Base-by-base conservation (phyloP, 805 yeast species). In the Metschnikowia baotianmanensis region DNA sequence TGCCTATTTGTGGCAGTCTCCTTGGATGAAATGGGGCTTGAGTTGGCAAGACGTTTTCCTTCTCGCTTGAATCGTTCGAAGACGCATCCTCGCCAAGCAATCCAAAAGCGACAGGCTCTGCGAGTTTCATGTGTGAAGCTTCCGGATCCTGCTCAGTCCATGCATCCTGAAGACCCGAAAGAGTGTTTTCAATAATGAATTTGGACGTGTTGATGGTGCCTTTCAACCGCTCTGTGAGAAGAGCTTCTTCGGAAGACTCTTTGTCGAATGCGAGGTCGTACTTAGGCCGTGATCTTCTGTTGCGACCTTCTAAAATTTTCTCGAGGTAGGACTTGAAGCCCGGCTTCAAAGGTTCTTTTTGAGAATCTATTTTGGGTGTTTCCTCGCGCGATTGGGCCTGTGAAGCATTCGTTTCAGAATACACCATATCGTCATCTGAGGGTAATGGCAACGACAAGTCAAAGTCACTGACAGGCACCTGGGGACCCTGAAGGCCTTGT, bases 391-490 rank as follows among this genome's bases (percentile, higher is more conserved):
- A 10, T n/a, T 19, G 31, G 5, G 23, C 16, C 5, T 39, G 21
- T 10, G 22, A 19, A 25, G 21, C 5, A 15, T 21, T 15, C 16
- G 3, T 24, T 19, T 12, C 33, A 2, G 52, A 49, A 3, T 48
- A 39, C 8, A 26, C 28, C 46, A 51, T 36, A 19, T 39, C 52
- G 26, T 53, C 52, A 19, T 42, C 55, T 1, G 51, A 31, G 2
- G 67, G 69, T 18, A 64, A 42, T 11, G 61, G 65, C 3, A 65
- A 48, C 3, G 68, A 62, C 21, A 54, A 48, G 38, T 63, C 57
- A 24, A 55, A 59, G 10, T 56, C 60, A 6, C 49, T 44, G 4
- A 24, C 38, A 5, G 26, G n/a, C n/a, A n/a, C n/a, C n/a, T n/a
- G n/a, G n/a, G n/a, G n/a, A n/a, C n/a, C n/a, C n/a, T n/a, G n/a